Evolutionary conservation across 1,139 yeast species (phyloP), one percentile per base, ranked within the genome.

Genomic region (Pichia sp.): DNA sequence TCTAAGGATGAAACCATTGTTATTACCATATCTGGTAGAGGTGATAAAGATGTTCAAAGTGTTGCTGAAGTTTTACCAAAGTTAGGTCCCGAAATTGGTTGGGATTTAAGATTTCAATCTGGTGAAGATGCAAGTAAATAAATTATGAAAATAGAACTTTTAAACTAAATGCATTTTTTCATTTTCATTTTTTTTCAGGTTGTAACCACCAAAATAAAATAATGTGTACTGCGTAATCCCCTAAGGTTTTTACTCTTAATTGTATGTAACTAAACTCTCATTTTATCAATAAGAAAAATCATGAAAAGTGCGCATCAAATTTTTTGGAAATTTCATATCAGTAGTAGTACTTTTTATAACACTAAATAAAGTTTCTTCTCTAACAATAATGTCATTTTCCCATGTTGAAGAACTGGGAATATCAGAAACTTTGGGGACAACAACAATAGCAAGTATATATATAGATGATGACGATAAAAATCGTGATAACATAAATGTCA

Each of bases 11-110:
- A 89, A 69, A 82, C 87, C 64, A 72, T 92, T 53, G 82, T 92
- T 53, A 85, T 92, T 62, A 88, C 89, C 65, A 79, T 92, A 51
- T 87, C 96, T 46, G 99, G 99, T 62, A 86, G 98, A 74, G 99
- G 99, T 70, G 99, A 94, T 67, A 92, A 92, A 73, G 99, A 92
- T 66, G 98, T 92, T 35, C 97, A 90, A 71, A 86, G 92, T 65
- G 97, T 92, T 50, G 98, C 98, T 39, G 97, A 92, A 67, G 80
- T 84, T 45, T 76, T 92, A 63, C 98, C 98, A 42, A 78, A 69
- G 53, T 74, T 89, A 52, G 99, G 99, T 42, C 94, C 92, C 45
- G 66, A 82, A 66, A 90, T 92, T 64, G 92, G 85, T 59, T 92
- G 98, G 98, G 97, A 92, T 66, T 76, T 92, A 64, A 80, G 98